Base-by-base conservation (phyloP, 1,284 basidiomycete genomes). In the Ustilago vetiveriae region DNA sequence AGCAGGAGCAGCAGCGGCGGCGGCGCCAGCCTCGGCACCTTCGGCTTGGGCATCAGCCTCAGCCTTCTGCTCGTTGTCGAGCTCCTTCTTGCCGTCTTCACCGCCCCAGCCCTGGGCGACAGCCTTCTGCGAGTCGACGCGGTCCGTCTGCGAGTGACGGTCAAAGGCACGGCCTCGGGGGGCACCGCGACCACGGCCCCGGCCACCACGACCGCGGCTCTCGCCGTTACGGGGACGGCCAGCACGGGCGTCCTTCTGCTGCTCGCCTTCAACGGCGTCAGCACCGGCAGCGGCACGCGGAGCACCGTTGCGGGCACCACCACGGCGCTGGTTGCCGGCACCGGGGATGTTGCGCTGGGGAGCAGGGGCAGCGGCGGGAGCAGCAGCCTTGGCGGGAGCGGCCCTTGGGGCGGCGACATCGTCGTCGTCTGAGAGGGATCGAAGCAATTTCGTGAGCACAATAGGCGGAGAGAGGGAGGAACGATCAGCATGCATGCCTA, bases 51-150 rank as follows among this genome's bases (percentile, higher is more conserved):
- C 79, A 53, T 81, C 79, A 30, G 72, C 75, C 49, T 67, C 60
- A 69, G 88, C 90, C 58, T 86, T 88, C 76, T 89, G 84, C 83
- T 95, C 93, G 40, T 85, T 86, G 83, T 90, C 89, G 78, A 90
- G 85, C 83, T 92, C 92, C 35, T 88, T 82, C 72, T 85, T 86
- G 77, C 89, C 91, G 78, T 94, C 91, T 75, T 92, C 90, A 59
- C 90, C 91, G 70, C 92, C 92, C 92, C 92, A 96, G 70, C 89
- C 90, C 82, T 92, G 90, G 82, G 91, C 89, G 74, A 94, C 84
- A 85, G 91, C 91, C 88, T 96, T 96, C 76, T 92, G 90, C 39
- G 90, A 89, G 84, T 96, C 93, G 82, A 75, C 72, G 41, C 79
- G 90, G 83, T 90, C 91, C 40, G 91, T 92, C 78, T 86, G 87